Base-by-base conservation (phyloP, 352 stramenopile species). In the Phytophthora chlamydospora region DNA sequence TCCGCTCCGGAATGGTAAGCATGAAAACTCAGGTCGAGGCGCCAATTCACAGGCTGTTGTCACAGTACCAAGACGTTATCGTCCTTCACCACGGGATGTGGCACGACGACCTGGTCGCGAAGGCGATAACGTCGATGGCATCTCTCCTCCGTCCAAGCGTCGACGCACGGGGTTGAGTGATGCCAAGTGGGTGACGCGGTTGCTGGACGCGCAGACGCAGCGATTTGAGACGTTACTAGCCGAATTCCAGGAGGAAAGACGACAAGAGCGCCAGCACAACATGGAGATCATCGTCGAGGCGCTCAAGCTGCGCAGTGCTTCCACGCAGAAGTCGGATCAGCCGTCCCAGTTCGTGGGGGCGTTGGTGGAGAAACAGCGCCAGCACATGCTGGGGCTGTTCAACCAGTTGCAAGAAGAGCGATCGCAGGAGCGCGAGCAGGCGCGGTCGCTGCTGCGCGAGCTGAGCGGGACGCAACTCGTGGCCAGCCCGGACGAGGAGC, bases 201-300 rank as follows among this genome's bases (percentile, higher is more conserved):
- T 80, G 27, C 35, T 80, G 21, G 53, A 76, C 14, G 62, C 59
- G 9, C 71, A 80, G 43, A 72, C 68, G 2, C 65, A 72, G 21
- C 67, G 71, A 11, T 75, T 80, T 19, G 68, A 80, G 29, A 47
- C 67, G 1, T 40, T 80, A 16, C 40, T 80, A 5, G 64, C 51
- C 6, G 71, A 80, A 16, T 80, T 80, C 14, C 68, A 74, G n/a
- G 68, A 80, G 16, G 71, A 80, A 19, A 58, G 71, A 11, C 68
- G 64, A 45, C 63, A 80, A 47, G 71, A 80, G 35, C 68, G 71
- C 0, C 63, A 77, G 31, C 68, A 77, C 38, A 76, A 75, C 24
- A 45, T 76, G 29, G 71, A 80, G 50, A 59, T 80, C 38, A 75
- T 80, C 33, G 39, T 80, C 10, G 59, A 76, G 50, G 55, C 70